These are phyloP conservation scores for Microcos paniculata DNA, from an alignment of 345 rosid species.

Conservation along the genomic window DNA sequence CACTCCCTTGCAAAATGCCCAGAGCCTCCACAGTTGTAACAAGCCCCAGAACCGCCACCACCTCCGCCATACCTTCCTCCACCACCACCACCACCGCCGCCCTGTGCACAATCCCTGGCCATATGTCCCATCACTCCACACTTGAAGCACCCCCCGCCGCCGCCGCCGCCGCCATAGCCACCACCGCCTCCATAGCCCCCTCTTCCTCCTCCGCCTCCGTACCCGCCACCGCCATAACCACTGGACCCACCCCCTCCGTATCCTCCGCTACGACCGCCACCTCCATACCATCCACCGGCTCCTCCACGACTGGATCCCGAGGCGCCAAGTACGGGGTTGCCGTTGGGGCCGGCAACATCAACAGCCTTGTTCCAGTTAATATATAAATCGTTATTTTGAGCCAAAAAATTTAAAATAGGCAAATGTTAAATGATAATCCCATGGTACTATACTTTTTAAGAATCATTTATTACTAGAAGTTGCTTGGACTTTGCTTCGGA, in stretches of 20 bases:
- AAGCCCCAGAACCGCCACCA: conserved; percentile 34
- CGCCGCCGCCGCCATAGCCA: conserved; percentile 26
- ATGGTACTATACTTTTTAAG: too few relatives aligned
- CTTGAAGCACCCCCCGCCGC: conserved; percentile 30
- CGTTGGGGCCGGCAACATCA: conserved; percentile 75
- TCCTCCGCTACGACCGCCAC: conserved; percentile 40
- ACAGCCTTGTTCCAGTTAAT: too few relatives aligned
- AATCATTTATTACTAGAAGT: too few relatives aligned
- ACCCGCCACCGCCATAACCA: conserved; percentile 23
- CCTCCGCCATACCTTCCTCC: conserved; percentile 25
- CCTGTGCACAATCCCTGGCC: conserved; percentile 36
- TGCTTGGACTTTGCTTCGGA: too few relatives aligned
- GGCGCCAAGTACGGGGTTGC: conserved; percentile 43
- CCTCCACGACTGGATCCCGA: conserved; percentile 50
- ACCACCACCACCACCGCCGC: conserved; percentile 39
- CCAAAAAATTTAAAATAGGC: too few relatives aligned
- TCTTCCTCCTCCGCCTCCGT: conserved; percentile 37
- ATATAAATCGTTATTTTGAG: too few relatives aligned
- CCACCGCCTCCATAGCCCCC: conserved; percentile 20
- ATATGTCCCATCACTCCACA: conserved; percentile 34
- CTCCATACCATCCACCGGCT: conserved; percentile 25
- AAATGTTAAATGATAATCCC: too few relatives aligned
- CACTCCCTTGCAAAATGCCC: conserved; percentile 94
- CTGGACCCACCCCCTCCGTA: conserved; percentile 33
- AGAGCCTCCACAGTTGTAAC: conserved; percentile 76